Percentiles rank a stretch among this genome's conserved stretches.
Evolutionary conservation across 768 basidiomycete genomes (phyloP).

Genomic region (Rhodotorula paludigena): DNA sequence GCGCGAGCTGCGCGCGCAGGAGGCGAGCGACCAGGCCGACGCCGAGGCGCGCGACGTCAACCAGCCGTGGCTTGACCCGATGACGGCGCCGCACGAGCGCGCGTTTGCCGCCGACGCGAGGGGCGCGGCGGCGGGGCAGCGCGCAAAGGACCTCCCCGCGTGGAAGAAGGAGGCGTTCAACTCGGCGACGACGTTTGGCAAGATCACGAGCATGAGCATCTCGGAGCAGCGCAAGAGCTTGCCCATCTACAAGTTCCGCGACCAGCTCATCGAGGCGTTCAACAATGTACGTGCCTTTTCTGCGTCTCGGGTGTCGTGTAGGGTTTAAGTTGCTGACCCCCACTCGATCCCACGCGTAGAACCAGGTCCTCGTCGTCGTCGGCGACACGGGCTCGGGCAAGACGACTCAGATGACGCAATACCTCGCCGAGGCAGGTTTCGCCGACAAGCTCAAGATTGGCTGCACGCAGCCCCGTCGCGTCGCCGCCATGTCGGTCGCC

Average conservation of each 20-base stretch:
- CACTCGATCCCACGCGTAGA: slow-evolving; percentile 52
- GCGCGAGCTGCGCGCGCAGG: slow-evolving; percentile 86
- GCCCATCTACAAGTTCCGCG: slow-evolving; percentile 92
- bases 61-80: slow-evolving; percentile 96
- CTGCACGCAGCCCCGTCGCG: slow-evolving; percentile 97
- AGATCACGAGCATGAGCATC: slow-evolving; percentile 81
- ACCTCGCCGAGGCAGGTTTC: slow-evolving; percentile 88
- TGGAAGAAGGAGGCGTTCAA: slow-evolving; percentile 93
- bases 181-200: slow-evolving; percentile 92
- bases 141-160: slow-evolving; percentile 71
- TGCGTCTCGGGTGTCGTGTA: too few species aligned
- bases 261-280: slow-evolving; percentile 82
- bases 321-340: slow-evolving; percentile 1
- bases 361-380: slow-evolving; percentile 96
- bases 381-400: slow-evolving; percentile 99
- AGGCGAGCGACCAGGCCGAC: slow-evolving; percentile 88
- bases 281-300: slow-evolving; percentile 61
- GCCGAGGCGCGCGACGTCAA: slow-evolving; percentile 90
- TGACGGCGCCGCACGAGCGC: slow-evolving; percentile 80
- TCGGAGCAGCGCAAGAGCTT: slow-evolving; percentile 86
- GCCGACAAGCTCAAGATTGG: slow-evolving; percentile 87
- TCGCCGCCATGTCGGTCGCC: slow-evolving; percentile 97
- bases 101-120: slow-evolving; percentile 90
- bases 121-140: slow-evolving; percentile 61
- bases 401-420: slow-evolving; percentile 98